Conservation (phyloP, 345 rosid species). For the Pistacia integerrima region DNA sequence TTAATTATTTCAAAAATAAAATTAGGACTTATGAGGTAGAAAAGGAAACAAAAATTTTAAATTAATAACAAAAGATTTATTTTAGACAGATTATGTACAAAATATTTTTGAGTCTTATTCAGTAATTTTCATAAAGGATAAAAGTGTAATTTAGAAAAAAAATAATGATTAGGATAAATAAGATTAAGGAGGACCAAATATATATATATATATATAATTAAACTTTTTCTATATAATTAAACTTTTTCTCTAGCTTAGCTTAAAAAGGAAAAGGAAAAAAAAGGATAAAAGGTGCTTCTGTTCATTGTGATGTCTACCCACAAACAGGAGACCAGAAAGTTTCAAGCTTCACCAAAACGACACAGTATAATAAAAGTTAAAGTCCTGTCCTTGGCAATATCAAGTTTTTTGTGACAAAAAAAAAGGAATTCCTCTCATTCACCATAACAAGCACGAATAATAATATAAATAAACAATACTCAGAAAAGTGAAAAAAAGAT, state of each 20-base stretch:
- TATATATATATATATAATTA: too few relatives aligned
- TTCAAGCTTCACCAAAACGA: not conserved
- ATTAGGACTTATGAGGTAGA: not conserved
- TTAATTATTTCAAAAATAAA: too few relatives aligned
- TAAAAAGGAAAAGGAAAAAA: too few relatives aligned
- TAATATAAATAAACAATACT: slow-evolving; percentile 10
- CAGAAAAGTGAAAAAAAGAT: not conserved
- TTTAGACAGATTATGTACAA: too few relatives aligned
- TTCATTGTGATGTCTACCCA: not conserved
- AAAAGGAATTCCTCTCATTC: not conserved
- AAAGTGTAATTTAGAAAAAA: too few relatives aligned
- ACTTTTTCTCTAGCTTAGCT: too few relatives aligned
- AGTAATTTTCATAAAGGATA: too few relatives aligned
- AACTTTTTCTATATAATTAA: too few relatives aligned
- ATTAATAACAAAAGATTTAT: not conserved
- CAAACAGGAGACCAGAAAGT: not conserved
- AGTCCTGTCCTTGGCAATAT: not conserved
- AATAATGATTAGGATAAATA: too few relatives aligned
- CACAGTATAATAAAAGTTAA: not conserved
- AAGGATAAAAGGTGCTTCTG: too few relatives aligned
- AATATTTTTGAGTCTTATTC: too few relatives aligned
- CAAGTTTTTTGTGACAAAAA: not conserved
- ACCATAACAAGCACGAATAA: slow-evolving; percentile 14
- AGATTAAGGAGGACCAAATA: too few relatives aligned
- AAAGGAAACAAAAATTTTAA: not conserved